Evolutionary conservation across 257 asterid genomes (phyloP), one percentile per base, ranked within the genome.

Genomic region (Solanum chilense): DNA sequence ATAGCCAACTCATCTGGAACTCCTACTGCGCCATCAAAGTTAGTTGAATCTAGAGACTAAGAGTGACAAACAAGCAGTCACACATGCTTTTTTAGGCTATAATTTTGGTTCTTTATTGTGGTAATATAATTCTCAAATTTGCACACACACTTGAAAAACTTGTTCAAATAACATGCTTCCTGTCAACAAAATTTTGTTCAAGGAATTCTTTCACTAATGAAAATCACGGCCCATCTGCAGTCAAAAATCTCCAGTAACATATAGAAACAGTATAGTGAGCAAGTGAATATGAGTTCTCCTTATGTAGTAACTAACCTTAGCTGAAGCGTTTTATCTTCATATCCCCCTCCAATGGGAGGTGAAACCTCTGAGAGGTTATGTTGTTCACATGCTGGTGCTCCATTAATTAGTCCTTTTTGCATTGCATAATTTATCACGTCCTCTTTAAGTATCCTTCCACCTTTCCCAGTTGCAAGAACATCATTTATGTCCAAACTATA

Each of bases 391-490:
- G 90, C 75, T 33, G 92, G 68, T 84, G 78, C 89, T 81, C 89
- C 93, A 89, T 88, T 82, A 39, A 89, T 83, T 86, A 89, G 88
- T 87, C 96, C 98, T 86, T 87, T 88, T 71, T 74, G 88, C 41
- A 94, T 88, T 82, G 96, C 96, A 89, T 89, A 92, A 86, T 84
- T 88, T 44, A 89, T 88, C 88, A 97, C 92, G 86, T 97, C 99
- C 88, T 95, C 96, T 90, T 91, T 94, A 87, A 92, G 88, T 68
- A 97, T 90, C 88, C 99, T 90, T 85, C 98, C 96, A 18, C 90
- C 97, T 78, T 93, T 88, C 83, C 99, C 97, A 86, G 98, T 91
- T 88, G 99, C 99, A 83, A 3, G 89, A 77, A 97, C 96, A 87
- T 93, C 92, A 81, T 92, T 93, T 69, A 97, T 92, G 86, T 93